phyloP scores from a whole-genome alignment of 1,139 yeast species.

The Scheffersomyces illinoinensis region DNA sequence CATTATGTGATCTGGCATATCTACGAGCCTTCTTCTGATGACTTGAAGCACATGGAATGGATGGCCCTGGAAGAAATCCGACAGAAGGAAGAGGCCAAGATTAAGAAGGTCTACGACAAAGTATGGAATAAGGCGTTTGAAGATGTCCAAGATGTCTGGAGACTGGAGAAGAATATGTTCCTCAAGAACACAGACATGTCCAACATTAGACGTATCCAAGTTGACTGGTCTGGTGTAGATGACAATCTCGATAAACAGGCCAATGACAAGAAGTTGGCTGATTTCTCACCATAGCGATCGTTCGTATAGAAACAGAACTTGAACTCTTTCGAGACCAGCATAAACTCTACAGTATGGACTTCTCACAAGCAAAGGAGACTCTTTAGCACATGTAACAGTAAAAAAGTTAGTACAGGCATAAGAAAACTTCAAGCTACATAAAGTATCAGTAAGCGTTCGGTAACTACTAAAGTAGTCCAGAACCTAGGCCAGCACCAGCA shows the following conservation, averaged over 20 bases:
- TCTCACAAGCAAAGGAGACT: neutral
- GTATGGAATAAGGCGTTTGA: conserved; percentile 78
- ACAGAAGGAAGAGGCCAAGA: conserved; percentile 63
- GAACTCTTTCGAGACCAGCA: neutral
- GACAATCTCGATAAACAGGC: conserved; percentile 27
- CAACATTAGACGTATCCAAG: conserved; percentile 46
- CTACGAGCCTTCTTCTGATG: conserved; percentile 85
- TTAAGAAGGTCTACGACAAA: conserved; percentile 68
- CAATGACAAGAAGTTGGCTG: conserved; percentile 39
- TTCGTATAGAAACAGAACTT: neutral
- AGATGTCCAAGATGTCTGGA: conserved; percentile 72
- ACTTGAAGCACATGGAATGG: conserved; percentile 93
- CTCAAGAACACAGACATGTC: conserved; percentile 72
- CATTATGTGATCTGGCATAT: conserved; percentile 93
- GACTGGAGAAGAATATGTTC: conserved; percentile 60
- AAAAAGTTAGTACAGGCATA: neutral
- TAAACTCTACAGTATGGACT: neutral
- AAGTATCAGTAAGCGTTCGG: neutral
- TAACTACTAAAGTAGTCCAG: neutral
- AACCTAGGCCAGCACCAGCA: neutral
- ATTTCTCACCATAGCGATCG: conserved; percentile 36
- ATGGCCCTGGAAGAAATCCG: conserved; percentile 90
- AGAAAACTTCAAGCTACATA: neutral
- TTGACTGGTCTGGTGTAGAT: conserved; percentile 72
- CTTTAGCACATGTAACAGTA: neutral